Conservation (phyloP, 2,329 filamentous ascomycete genomes). For the Pyrenophora teres region DNA sequence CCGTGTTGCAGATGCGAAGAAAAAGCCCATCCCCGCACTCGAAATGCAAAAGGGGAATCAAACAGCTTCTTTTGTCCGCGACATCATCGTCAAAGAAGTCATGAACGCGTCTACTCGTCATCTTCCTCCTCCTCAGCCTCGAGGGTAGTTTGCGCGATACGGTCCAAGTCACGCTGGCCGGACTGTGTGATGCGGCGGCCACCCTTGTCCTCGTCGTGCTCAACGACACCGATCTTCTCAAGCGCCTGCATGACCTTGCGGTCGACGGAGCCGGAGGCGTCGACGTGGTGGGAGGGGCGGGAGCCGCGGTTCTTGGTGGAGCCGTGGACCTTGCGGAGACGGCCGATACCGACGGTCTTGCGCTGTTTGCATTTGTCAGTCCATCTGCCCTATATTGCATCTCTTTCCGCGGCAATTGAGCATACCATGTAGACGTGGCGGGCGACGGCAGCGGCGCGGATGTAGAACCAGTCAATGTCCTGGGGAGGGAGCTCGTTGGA, state of each 20-base stretch:
- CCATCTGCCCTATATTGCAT: background rate
- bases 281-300: slow-evolving; percentile 90
- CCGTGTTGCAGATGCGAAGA: slow-evolving; percentile 33
- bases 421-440: slow-evolving; percentile 87
- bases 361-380: slow-evolving; percentile 52
- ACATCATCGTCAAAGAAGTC: background rate
- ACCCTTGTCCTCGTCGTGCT: slow-evolving; percentile 98
- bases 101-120: slow-evolving; percentile 41
- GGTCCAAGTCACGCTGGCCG: slow-evolving; percentile 99
- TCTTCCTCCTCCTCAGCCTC: slow-evolving; percentile 56
- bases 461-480: slow-evolving; percentile 94
- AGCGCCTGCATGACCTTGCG: slow-evolving; percentile 96
- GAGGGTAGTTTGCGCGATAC: slow-evolving; percentile 58
- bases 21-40: slow-evolving; percentile 23
- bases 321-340: slow-evolving; percentile 92
- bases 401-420: background rate
- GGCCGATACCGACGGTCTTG: slow-evolving; percentile 98
- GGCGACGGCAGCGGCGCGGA: slow-evolving; percentile 90
- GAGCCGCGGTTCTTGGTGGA: slow-evolving; percentile 94
- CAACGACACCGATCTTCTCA: slow-evolving; percentile 98
- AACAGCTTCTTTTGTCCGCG: slow-evolving; percentile 22
- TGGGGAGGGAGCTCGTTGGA: slow-evolving; percentile 98
- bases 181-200: slow-evolving; percentile 97
- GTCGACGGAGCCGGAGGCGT: slow-evolving; percentile 93
- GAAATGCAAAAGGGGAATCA: slow-evolving; percentile 21